A percentile compares a stretch with the other conserved stretches of the same genome.
phyloP scores from a whole-genome alignment of 257 asterid genomes.

The Solanum tarapatanum region DNA sequence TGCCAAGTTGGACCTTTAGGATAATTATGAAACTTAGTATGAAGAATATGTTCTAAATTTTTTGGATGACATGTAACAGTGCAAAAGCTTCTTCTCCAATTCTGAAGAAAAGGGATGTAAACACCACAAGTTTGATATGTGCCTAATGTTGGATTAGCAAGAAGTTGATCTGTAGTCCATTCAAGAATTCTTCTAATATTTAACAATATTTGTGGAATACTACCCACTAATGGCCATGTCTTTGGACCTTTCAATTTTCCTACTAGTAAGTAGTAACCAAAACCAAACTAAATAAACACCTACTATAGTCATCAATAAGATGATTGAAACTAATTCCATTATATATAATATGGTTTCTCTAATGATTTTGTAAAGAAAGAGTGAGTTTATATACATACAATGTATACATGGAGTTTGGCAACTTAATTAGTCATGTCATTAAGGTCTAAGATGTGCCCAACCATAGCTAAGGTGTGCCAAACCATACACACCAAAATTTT shows the following conservation, averaged over 20 bases:
- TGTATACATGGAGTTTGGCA: too few relatives aligned
- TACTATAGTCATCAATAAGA: not conserved
- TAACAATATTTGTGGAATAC: not conserved
- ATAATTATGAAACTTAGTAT: not conserved
- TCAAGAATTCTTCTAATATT: too few relatives aligned
- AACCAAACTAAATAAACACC: not conserved
- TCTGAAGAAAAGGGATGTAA: not conserved
- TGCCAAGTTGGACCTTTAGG: constrained; percentile 3
- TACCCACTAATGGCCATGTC: not conserved
- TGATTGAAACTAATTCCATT: not conserved
- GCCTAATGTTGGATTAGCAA: not conserved
- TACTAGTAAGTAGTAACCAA: not conserved
- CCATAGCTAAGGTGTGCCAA: not conserved
- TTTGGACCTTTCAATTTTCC: not conserved
- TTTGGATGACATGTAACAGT: constrained; percentile 7
- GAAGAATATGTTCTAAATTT: not conserved
- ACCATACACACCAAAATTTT: too few relatives aligned
- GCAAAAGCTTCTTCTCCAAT: not conserved
- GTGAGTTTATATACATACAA: too few relatives aligned
- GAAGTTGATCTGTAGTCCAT: not conserved
- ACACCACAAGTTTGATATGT: too few relatives aligned
- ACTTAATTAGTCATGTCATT: too few relatives aligned
- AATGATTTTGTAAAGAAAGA: not conserved
- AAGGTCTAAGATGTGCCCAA: too few relatives aligned
- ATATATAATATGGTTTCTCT: not conserved